Base-by-base conservation (phyloP, 106 monocot species). In the Dioscorea dumetorum region DNA sequence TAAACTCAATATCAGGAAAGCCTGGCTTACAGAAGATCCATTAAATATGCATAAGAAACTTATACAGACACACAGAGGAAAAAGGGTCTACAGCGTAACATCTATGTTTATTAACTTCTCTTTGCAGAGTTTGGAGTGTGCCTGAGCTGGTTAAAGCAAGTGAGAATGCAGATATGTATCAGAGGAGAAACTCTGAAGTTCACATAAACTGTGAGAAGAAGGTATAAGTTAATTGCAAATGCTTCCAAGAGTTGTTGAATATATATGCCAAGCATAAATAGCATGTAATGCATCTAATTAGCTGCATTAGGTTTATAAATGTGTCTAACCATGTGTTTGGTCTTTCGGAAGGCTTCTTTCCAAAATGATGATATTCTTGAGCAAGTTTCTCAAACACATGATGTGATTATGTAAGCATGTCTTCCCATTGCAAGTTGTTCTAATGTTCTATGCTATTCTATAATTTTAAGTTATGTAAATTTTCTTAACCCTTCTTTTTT, bases 311-410 rank as follows among this genome's bases (percentile, higher is more conserved):
- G 54, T 12, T 18, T 4, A 56, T 56, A 19, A 16, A 22, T 59
- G 59, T 22, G 22, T 13, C 62, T 73, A 62, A 63, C 64, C 7
- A 65, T 62, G 12, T 11, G 17, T 34, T 35, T 31, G 32, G 33
- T 34, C 41, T 74, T 79, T 61, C 81, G 87, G 87, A 79, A 69
- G 58, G 48, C 58, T 33, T 69, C 73, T 14, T 5, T 24, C 34
- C 64, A 49, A 62, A 49, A 41, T 20, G 64, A 68, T 10, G 70
- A 72, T 67, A 68, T 85, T 17, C 56, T 81, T 71, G 66, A 60
- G 70, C 81, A 87, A 73, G 84, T 84, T 77, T 91, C 91, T 64
- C 71, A 75, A 57, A 77, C 84, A 57, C 84, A 79, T 67, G 84
- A 87, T 70, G 77, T 80, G 34, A 75, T 91, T 34, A 77, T 77